Evolutionary conservation across 768 basidiomycete species (phyloP), one percentile per base, ranked within the genome.

Genomic region (Kwoniella pini): DNA sequence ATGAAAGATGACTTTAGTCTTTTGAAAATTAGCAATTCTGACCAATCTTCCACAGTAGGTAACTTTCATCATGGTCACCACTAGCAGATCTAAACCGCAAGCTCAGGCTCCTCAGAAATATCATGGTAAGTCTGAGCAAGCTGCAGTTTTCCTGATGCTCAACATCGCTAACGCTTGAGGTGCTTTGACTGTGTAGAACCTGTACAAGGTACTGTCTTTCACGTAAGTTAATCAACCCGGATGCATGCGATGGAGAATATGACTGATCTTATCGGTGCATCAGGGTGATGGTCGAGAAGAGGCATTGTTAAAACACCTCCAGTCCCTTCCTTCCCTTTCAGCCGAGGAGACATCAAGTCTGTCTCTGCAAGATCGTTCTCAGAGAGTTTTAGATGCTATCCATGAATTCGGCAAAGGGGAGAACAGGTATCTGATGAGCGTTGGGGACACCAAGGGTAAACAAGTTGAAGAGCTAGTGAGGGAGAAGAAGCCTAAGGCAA

Each of bases 351-450:
- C 67, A 1, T 46, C 65, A 15, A 27, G 13, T 22, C 33, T 64
- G 11, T 61, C 67, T 5, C 61, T 69, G 4, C 58, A 57, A n/a
- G 67, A 69, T 22, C 46, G 58, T 1, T 64, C 62, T 0, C 73
- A 77, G 54, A 54, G 71, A 21, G 76, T 77, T 1, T 64, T 77
- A 15, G 72, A 77, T 60, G 72, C 72, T 4, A 72, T 77, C 19
- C 72, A 77, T 53, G 68, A 74, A 44, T 77, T 74, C 50, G 76
- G 74, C 2, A 75, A 77, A 60, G 60, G 65, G 28, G 69, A 72
- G 64, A 76, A 76, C 43, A 58, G 70, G 28, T 77, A 77, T 57
- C 59, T 77, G 40, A 77, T 77, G 76, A 75, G 70, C 54, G 74
- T 77, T 19, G 76, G 76, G 6, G 72, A 73, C n/a, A 73, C 74